These are phyloP conservation scores for Erodium texanum DNA, from an alignment of 441 rosid species.

Conservation along the genomic window DNA sequence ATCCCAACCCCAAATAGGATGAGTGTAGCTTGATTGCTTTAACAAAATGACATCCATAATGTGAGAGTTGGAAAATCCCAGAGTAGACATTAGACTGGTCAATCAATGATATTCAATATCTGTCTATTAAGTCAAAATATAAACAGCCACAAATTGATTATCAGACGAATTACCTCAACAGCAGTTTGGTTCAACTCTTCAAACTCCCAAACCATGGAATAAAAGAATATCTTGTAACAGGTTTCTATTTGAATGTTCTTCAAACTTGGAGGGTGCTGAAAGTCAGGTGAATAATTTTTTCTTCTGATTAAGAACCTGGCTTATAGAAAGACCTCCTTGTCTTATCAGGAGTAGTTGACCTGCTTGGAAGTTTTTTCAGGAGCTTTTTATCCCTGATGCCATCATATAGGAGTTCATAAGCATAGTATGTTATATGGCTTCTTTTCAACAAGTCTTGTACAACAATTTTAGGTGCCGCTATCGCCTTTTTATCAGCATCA, in stretches of 20 bases:
- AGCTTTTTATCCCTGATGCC: constrained; percentile 72
- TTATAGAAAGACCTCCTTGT: constrained; percentile 12
- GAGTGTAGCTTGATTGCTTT: not conserved
- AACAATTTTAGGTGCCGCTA: constrained; percentile 85
- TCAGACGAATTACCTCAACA: not conserved
- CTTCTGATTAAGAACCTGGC: constrained; percentile 1
- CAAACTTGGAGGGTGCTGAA: not conserved
- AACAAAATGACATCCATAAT: not conserved
- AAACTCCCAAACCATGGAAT: not conserved
- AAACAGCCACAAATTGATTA: not conserved
- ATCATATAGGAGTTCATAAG: constrained; percentile 80
- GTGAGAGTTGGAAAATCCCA: not conserved
- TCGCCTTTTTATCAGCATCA: constrained; percentile 64
- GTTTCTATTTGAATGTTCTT: not conserved
- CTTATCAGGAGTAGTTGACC: constrained; percentile 16
- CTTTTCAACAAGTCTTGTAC: constrained; percentile 84
- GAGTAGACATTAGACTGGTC: not conserved
- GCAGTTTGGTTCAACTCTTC: constrained; percentile 1
- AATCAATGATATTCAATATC: not conserved
- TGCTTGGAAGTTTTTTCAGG: constrained; percentile 37
- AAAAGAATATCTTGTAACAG: not conserved
- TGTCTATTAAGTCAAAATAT: not conserved
- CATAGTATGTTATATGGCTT: constrained; percentile 66
- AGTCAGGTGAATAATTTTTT: not conserved
- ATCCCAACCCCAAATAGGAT: not conserved